These are phyloP conservation scores for Aegle marmelos DNA, from an alignment of 345 rosid species.

Conservation along the genomic window DNA sequence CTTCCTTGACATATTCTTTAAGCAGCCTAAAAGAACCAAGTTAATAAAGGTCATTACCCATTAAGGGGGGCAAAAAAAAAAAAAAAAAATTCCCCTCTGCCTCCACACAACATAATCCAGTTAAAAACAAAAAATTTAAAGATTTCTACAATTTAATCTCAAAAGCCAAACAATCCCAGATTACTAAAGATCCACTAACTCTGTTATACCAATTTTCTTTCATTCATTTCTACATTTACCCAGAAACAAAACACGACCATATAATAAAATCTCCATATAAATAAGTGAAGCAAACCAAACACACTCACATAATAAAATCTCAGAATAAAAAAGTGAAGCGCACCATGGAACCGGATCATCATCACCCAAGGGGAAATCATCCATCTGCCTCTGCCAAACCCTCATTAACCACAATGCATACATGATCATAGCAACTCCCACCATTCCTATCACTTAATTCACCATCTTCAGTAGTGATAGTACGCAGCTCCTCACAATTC, in stretches of 20 bases:
- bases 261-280: too few relatives aligned
- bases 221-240: background rate
- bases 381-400: constrained; percentile 67
- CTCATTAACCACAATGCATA: constrained; percentile 71
- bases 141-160: background rate
- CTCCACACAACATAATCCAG: background rate
- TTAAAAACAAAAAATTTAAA: background rate
- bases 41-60: background rate
- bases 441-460: constrained; percentile 78
- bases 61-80: background rate
- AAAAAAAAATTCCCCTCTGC: too few relatives aligned
- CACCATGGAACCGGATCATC: constrained; percentile 72
- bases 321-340: background rate
- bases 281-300: constrained; percentile 1
- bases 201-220: background rate
- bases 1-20: background rate
- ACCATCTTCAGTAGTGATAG: constrained; percentile 73
- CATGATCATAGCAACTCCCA: constrained; percentile 72
- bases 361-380: constrained; percentile 44
- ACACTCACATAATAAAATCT: background rate
- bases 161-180: background rate
- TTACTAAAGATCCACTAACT: background rate
- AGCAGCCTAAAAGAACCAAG: background rate
- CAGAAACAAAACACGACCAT: background rate
- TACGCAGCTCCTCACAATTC: constrained; percentile 57